Evolutionary conservation across 2,329 filamentous ascomycete genomes (phyloP), one percentile per base, ranked within the genome.

Genomic region (Chrysoporthe puriensis): DNA sequence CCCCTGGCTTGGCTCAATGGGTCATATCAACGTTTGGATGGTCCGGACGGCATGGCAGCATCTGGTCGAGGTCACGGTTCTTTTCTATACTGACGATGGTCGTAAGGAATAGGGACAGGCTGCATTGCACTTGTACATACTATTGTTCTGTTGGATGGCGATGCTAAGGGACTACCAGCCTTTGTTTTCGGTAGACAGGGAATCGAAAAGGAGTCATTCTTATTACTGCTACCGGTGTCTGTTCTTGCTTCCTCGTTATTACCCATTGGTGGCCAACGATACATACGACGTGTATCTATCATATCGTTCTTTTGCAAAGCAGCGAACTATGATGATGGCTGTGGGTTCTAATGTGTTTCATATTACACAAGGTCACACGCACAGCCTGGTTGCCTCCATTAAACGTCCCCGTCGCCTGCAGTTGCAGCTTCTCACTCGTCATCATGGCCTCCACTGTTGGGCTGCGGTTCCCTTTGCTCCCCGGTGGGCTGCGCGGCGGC

Each of bases 81-180:
- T 60, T 62, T 68, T 63, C 63, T 46, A 65, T 70, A 66, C 57
- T 61, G 66, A 62, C 44, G 66, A 46, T 64, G 50, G 48, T 54
- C 54, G 40, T 42, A 14, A 60, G 36, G 62, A 60, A 44, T 58
- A 66, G 54, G 64, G 64, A 65, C 63, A 60, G 59, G 44, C 54
- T 64, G 62, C 64, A 67, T 69, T 61, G 67, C 58, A 66, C 57
- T 54, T 70, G 69, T 70, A 70, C 69, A 69, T 70, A 70, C 7
- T 44, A 43, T 61, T 66, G 66, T 66, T 62, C 57, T 69, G 63
- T 70, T 69, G 67, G 67, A 65, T 65, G 42, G 56, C 32, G 34
- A 48, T 48, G 63, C 58, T 50, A 40, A 57, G 48, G 50, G 21
- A 54, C 32, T 66, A 66, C 66, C 61, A 68, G 63, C 63, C 63